Evolutionary conservation across 2,329 filamentous ascomycete genomes (phyloP).

Genomic region (Hypoxylon sp.): DNA sequence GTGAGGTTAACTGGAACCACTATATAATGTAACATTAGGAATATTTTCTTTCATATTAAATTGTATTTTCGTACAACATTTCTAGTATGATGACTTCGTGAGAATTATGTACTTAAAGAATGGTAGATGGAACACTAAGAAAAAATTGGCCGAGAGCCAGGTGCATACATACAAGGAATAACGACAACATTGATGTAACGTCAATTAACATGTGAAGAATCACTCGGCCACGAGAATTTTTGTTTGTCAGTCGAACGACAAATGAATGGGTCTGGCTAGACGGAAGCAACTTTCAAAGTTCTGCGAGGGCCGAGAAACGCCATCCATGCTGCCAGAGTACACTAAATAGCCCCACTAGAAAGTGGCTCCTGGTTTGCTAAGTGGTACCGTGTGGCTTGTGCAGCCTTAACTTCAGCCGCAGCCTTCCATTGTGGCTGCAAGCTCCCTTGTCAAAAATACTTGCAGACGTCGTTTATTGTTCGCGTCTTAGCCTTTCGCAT

Average conservation of each 20-base stretch:
- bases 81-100: background rate
- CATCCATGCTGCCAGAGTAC: background rate
- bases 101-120: slow-evolving; percentile 3
- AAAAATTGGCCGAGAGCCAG: slow-evolving; percentile 20
- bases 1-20: slow-evolving; percentile 5
- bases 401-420: slow-evolving; percentile 34
- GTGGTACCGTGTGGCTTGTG: slow-evolving; percentile 21
- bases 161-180: background rate
- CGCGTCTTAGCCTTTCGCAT: slow-evolving; percentile 26
- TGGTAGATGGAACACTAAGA: slow-evolving; percentile 4
- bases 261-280: slow-evolving; percentile 1
- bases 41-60: slow-evolving; percentile 1
- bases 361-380: background rate
- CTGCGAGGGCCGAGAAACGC: slow-evolving; percentile 3
- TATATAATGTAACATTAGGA: background rate
- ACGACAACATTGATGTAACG: slow-evolving; percentile 32
- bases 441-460: slow-evolving; percentile 29
- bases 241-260: slow-evolving; percentile 13
- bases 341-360: slow-evolving; percentile 1
- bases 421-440: slow-evolving; percentile 32
- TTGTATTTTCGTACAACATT: slow-evolving; percentile 8
- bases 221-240: slow-evolving; percentile 29
- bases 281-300: slow-evolving; percentile 7
- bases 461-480: slow-evolving; percentile 32
- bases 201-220: slow-evolving; percentile 43